phyloP scores from a whole-genome alignment of 2,329 filamentous ascomycete species.

The Stagonosporopsis tanaceti region DNA sequence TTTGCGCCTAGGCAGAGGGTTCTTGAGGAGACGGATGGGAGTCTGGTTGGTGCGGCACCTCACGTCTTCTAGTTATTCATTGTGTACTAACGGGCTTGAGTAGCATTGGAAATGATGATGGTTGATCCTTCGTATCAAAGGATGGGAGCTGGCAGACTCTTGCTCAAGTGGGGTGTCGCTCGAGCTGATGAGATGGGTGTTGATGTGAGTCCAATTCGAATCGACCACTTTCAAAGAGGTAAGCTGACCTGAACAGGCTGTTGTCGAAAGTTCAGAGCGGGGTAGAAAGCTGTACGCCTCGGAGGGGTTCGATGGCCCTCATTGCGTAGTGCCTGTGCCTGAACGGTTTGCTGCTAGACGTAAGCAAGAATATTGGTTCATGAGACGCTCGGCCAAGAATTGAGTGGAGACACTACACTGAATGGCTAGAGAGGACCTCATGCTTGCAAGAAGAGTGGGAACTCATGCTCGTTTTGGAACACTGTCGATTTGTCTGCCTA shows the following conservation, averaged over 20 bases:
- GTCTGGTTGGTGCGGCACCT: conserved; percentile 9
- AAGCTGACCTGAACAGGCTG: conserved; percentile 2
- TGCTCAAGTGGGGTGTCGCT: conserved; percentile 15
- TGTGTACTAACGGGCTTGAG: not conserved
- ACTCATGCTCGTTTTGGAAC: not conserved
- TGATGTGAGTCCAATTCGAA: not conserved
- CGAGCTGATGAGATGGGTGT: conserved; percentile 19
- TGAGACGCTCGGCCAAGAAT: conserved; percentile 11
- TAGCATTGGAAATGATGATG: conserved; percentile 22
- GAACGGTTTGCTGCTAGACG: conserved; percentile 17
- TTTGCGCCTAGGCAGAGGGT: conserved; percentile 17
- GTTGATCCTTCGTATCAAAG: not conserved
- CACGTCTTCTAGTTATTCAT: not conserved
- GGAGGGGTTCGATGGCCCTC: conserved; percentile 12
- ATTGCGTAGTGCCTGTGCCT: conserved; percentile 10
- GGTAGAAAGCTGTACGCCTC: conserved; percentile 14
- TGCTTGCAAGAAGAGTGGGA: not conserved
- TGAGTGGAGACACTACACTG: not conserved
- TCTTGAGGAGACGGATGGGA: conserved; percentile 12
- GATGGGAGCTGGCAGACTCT: conserved; percentile 10
- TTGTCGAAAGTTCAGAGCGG: conserved; percentile 17
- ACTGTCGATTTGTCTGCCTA: not conserved
- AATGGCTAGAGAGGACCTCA: not conserved
- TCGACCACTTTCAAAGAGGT: not conserved
- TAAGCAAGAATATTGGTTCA: conserved; percentile 17